Base-by-base conservation (phyloP, 75 land plant genomes). In the Selaginella moellendorffii region DNA sequence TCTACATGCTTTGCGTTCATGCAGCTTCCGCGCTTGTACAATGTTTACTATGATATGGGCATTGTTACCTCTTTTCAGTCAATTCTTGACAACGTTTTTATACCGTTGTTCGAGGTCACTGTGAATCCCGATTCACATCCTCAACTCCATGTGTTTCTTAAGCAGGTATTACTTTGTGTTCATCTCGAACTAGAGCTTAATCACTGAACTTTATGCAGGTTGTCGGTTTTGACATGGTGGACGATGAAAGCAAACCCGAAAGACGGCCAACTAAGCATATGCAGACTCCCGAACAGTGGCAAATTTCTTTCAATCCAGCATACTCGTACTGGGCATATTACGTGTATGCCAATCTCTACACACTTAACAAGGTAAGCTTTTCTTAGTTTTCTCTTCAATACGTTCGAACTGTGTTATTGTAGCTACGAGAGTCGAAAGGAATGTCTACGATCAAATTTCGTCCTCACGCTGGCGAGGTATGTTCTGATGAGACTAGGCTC, bases 181-280 rank as follows among this genome's bases (percentile, higher is more conserved):
- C n/a, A n/a, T n/a, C n/a, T n/a, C n/a, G n/a, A n/a, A n/a, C n/a
- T n/a, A n/a, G n/a, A n/a, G n/a, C n/a, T n/a, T n/a, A n/a, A n/a
- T n/a, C n/a, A n/a, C n/a, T n/a, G n/a, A n/a, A n/a, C n/a, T n/a
- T n/a, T 60, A 27, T 74, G 24, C 72, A 95, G 96, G 99, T 95
- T 65, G 99, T 95, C 27, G 99, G 99, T 9, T 79, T 95, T 63
- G 99, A 95, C 75, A 80, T 95, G 76, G 99, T 95, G 31, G 99
- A 95, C 82, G 99, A 95, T 82, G 99, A 95, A 68, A 95, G 99
- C 60, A 95, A 95, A 54, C 97, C 99, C 53, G 96, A 95, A 77
- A 78, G 99, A 54, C 81, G 96, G 0, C 99, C 99, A n/a, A 95
- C 99, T 9, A 95, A 95, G 61, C 99, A 95, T 77, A 95, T 95